Conservation (phyloP, 805 yeast species). For the Cyberlindnera amylophila region DNA sequence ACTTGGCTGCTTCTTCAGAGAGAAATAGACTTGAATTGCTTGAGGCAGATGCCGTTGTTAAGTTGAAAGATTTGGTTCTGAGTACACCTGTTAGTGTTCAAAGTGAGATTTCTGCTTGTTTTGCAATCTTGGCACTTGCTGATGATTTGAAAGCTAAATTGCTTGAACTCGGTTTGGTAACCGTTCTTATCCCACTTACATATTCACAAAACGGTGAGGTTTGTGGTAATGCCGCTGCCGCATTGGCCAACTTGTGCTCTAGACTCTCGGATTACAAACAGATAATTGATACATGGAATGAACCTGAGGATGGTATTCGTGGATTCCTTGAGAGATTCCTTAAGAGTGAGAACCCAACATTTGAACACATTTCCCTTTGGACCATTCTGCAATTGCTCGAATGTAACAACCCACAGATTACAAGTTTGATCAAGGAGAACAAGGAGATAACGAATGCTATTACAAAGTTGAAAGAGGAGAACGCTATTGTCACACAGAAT, state of each 20-base stretch:
- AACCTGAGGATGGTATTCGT: conserved; percentile 79
- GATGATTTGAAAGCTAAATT: conserved; percentile 88
- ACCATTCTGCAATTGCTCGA: conserved; percentile 90
- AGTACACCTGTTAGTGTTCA: conserved; percentile 89
- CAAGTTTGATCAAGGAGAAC: conserved; percentile 51
- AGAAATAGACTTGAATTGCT: conserved; percentile 86
- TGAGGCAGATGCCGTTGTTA: conserved; percentile 93
- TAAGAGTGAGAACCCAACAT: conserved; percentile 82
- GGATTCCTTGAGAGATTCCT: conserved; percentile 81
- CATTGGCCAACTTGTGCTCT: conserved; percentile 91
- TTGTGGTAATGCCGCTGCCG: conserved; percentile 98
- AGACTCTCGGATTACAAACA: conserved; percentile 80
- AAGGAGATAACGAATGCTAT: conserved; percentile 51
- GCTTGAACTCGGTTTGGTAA: conserved; percentile 77
- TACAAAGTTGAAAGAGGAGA: conserved; percentile 40
- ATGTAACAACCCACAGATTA: conserved; percentile 65
- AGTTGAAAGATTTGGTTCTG: conserved; percentile 83
- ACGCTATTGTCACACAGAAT: conserved; percentile 30
- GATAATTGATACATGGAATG: conserved; percentile 73
- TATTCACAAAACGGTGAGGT: conserved; percentile 87
- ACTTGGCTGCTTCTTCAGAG: conserved; percentile 93
- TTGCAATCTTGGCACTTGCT: conserved; percentile 93
- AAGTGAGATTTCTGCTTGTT: conserved; percentile 93
- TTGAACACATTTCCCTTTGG: conserved; percentile 98
- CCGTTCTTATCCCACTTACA: conserved; percentile 88